These are phyloP conservation scores for Chlamydomonas sp. DNA, from an alignment of 139 green algal species.

Conservation along the genomic window DNA sequence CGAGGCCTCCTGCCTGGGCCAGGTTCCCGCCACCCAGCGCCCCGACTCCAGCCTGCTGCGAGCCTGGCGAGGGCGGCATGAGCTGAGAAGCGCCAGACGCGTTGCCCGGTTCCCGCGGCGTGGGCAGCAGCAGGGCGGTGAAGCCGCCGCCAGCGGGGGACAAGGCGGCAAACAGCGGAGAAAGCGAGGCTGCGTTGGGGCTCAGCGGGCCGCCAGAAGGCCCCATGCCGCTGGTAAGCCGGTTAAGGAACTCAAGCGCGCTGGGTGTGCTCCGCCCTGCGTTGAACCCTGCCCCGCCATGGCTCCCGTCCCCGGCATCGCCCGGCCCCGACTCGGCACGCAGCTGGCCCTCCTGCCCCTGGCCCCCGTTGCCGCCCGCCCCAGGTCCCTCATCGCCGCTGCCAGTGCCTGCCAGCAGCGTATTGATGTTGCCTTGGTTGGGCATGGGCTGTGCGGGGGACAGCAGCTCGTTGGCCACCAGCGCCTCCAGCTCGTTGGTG, in stretches of 20 bases:
- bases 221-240: not conserved
- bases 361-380: too few species aligned
- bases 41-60: too few species aligned
- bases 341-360: too few species aligned
- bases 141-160: slow-evolving; percentile 29
- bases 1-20: not conserved
- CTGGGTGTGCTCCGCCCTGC: slow-evolving; percentile 1
- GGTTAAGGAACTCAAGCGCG: slow-evolving; percentile 9
- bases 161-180: slow-evolving; percentile 2
- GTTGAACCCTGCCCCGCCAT: not conserved
- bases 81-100: not conserved
- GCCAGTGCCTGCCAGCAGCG: slow-evolving; percentile 15
- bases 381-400: too few species aligned
- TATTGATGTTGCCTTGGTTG: not conserved
- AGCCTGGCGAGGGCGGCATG: slow-evolving; percentile 8
- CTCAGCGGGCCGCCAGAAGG: not conserved
- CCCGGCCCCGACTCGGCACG: too few species aligned
- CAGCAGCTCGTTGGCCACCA: slow-evolving; percentile 55
- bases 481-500: slow-evolving; percentile 50
- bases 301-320: not conserved
- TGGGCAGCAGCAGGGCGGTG: slow-evolving; percentile 29
- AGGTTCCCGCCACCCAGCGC: too few species aligned
- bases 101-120: not conserved
- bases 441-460: slow-evolving; percentile 38
- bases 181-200: slow-evolving; percentile 9